Conservation (phyloP, 192 early-diverging fungal genomes). For the Cladochytrium replicatum region DNA sequence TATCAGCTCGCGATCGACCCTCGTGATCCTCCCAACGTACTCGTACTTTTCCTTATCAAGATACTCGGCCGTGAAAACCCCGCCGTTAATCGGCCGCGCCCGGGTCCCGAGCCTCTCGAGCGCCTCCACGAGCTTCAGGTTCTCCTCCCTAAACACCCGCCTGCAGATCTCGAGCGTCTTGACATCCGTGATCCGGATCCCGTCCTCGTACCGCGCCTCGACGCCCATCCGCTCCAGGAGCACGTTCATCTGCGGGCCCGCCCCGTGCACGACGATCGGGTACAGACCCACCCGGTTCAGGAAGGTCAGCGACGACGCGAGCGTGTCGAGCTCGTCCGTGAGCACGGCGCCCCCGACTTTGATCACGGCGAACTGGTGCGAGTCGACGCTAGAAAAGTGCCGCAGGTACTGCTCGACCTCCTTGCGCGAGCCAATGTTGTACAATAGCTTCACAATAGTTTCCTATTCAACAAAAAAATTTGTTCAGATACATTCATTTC, state of each 20-base stretch:
- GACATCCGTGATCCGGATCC: constrained; percentile 93
- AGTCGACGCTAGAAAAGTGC: constrained; percentile 94
- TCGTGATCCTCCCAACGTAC: constrained; percentile 81
- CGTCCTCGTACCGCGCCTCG: constrained; percentile 93
- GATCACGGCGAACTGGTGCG: constrained; percentile 99
- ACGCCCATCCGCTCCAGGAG: constrained; percentile 84
- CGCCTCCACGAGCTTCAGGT: constrained; percentile 94
- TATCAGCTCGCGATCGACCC: constrained; percentile 86
- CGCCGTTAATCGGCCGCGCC: constrained; percentile 90
- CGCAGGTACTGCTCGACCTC: constrained; percentile 98
- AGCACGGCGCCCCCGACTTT: constrained; percentile 97
- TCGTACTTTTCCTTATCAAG: constrained; percentile 92
- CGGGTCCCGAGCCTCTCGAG: constrained; percentile 89
- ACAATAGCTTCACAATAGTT: constrained; percentile 60
- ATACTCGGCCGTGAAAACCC: constrained; percentile 94
- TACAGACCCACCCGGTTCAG: constrained; percentile 95
- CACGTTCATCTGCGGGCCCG: constrained; percentile 91
- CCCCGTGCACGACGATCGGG: constrained; percentile 97
- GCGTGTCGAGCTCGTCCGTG: constrained; percentile 86
- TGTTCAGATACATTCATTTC: too few species aligned
- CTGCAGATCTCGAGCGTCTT: constrained; percentile 90
- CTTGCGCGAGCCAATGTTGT: constrained; percentile 98
- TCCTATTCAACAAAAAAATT: too few species aligned
- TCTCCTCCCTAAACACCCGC: constrained; percentile 88
- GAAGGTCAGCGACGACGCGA: constrained; percentile 93